phyloP scores from a whole-genome alignment of 2,329 filamentous ascomycete genomes.

The Penicillium sp. region DNA sequence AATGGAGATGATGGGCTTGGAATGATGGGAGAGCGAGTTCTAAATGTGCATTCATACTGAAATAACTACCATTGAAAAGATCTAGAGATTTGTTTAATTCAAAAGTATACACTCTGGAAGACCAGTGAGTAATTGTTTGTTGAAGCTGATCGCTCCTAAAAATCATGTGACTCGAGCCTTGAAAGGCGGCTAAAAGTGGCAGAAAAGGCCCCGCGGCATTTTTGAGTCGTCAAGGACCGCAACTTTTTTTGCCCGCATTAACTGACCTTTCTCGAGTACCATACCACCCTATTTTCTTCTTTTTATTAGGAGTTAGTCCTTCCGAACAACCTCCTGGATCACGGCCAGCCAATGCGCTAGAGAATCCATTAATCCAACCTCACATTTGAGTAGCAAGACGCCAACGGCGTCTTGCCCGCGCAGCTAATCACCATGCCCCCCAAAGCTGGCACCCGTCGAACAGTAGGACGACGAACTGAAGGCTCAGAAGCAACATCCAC shows the following conservation, averaged over 20 bases:
- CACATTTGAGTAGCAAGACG: constrained; percentile 8
- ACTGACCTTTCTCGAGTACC: not conserved
- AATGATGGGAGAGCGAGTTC: not conserved
- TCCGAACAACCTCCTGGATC: not conserved
- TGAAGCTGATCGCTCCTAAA: not conserved
- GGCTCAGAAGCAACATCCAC: constrained; percentile 15
- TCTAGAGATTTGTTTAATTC: not conserved
- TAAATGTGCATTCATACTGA: not conserved
- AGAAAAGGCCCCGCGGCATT: constrained; percentile 23
- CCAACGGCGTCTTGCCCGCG: constrained; percentile 16
- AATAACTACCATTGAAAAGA: not conserved
- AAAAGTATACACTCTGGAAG: not conserved
- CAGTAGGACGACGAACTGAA: constrained; percentile 20
- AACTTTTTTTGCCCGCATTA: constrained; percentile 18
- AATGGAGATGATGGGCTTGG: not conserved
- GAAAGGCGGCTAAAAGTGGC: constrained; percentile 11
- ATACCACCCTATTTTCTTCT: not conserved
- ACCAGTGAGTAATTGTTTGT: not conserved
- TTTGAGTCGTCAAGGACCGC: constrained; percentile 19
- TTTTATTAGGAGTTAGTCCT: not conserved
- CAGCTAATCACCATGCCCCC: constrained; percentile 32
- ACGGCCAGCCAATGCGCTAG: not conserved
- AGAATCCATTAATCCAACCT: not conserved
- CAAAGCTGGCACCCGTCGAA: constrained; percentile 31
- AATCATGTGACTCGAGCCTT: constrained; percentile 10